Base-by-base conservation (phyloP, 371 early-diverging fungal species). In the Syncephalastrum racemosum region DNA sequence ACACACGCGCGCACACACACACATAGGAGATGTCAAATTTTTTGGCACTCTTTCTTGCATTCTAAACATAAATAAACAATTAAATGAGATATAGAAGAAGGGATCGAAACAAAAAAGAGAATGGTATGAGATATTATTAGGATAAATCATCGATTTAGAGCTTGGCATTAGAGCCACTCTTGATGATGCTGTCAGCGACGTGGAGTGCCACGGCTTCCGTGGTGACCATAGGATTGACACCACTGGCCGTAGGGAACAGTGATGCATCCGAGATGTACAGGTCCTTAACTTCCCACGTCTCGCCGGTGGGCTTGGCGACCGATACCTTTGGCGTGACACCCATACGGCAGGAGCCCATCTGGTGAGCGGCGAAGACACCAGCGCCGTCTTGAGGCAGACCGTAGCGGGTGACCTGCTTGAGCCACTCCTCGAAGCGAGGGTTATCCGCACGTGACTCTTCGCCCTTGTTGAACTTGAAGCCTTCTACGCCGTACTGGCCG, bases 181-280 rank as follows among this genome's bases (percentile, higher is more conserved):
- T 44, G 27, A 59, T 46, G 36, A 68, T 60, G 36, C 25, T 55
- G 41, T 65, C 67, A 15, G 58, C 68, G 64, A 82, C 60, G 22
- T 46, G 54, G 46, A 77, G 66, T 12, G 76, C 63, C 6, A 67
- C 63, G 18, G 79, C 62, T 59, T 83, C 77, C 4, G 64, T 72
- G 12, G 84, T 84, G 12, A 87, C 70, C 90, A 91, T 91, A 14
- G 91, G 90, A 64, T 90, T 88, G 51, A 91, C 91, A 53, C 92
- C 61, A 25, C 82, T 73, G 4, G 84, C 79, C 3, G 91, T 86
- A 4, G 92, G 91, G 64, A 91, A 86, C 27, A 86, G 31, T 4
- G 83, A 83, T 0, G 89, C 86, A 64, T 92, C 92, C 13, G 83
- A 81, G 6, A 92, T 86, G 59, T 77, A 92, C 31, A 91, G 67